A percentile compares a stretch with the other conserved stretches of the same genome.
phyloP scores from a whole-genome alignment of 2,329 filamentous ascomycete genomes.

The Beauveria bassiana region DNA sequence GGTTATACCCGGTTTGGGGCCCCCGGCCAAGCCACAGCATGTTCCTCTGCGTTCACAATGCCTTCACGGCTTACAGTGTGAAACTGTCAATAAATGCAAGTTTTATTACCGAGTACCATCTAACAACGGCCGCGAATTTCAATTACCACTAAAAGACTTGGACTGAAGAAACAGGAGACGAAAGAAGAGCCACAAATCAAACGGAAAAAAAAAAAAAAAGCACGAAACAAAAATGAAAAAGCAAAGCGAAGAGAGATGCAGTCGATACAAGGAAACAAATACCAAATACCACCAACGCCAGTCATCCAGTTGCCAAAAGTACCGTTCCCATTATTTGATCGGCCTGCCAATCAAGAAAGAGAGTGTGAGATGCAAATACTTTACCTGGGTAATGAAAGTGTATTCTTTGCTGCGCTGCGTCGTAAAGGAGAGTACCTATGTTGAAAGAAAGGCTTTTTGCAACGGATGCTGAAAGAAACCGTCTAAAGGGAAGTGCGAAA shows the following conservation, averaged over 20 bases:
- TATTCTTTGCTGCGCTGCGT: too few species aligned
- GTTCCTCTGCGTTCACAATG: neutral
- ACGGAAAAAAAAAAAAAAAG: neutral
- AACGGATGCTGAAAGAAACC: too few species aligned
- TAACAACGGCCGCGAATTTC: too few species aligned
- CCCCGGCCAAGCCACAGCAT: neutral
- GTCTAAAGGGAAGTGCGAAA: too few species aligned
- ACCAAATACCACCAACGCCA: neutral
- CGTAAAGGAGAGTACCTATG: too few species aligned
- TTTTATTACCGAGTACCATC: too few species aligned
- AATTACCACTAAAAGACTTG: too few species aligned
- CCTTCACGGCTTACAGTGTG: neutral
- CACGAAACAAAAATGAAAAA: neutral
- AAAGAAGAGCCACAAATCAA: too few species aligned
- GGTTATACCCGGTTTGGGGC: neutral
- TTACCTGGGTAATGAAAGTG: neutral
- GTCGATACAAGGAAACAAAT: neutral
- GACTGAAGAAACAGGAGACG: too few species aligned
- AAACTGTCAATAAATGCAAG: too few species aligned
- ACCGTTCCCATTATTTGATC: neutral
- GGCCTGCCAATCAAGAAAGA: neutral
- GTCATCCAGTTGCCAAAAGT: neutral
- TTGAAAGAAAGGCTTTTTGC: too few species aligned
- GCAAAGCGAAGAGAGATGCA: neutral
- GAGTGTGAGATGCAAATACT: neutral